Evolutionary conservation across 1,284 basidiomycete genomes (phyloP).

Genomic region (Ustilago bromivora): DNA sequence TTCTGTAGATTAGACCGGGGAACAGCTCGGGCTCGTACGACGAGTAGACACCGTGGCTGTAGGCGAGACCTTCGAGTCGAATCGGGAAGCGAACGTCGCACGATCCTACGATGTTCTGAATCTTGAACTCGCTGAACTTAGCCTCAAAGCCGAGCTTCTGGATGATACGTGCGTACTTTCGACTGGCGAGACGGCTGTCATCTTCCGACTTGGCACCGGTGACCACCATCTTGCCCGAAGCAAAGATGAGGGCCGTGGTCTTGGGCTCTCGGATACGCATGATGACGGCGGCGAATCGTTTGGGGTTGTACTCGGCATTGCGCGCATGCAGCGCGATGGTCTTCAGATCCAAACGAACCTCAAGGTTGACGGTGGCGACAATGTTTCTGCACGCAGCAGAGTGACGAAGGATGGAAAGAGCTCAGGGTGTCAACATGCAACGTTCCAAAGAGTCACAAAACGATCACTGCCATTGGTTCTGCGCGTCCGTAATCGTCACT

Average conservation of each 20-base stretch:
- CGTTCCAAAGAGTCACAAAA: constrained; percentile 12
- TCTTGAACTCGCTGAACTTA: constrained; percentile 99
- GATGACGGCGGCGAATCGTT: constrained; percentile 99
- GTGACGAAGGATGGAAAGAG: constrained; percentile 7
- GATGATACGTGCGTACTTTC: constrained; percentile 99
- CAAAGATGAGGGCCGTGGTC: constrained; percentile 99
- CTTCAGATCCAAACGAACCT: constrained; percentile 96
- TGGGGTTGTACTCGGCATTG: constrained; percentile 99
- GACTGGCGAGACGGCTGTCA: constrained; percentile 93
- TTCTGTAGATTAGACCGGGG: constrained; percentile 98
- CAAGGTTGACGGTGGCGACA: constrained; percentile 98
- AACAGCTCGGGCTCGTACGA: constrained; percentile 99
- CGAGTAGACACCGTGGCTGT: constrained; percentile 97
- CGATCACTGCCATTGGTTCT: neutral
- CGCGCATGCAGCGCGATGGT: constrained; percentile 97
- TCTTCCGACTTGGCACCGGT: constrained; percentile 99
- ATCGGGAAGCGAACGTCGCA: constrained; percentile 99
- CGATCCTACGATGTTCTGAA: constrained; percentile 95
- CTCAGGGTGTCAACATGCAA: constrained; percentile 27
- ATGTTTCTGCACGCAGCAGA: constrained; percentile 78
- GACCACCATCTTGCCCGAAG: constrained; percentile 99
- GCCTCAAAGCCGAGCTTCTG: constrained; percentile 99
- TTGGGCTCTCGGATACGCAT: constrained; percentile 99
- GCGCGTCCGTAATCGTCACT: neutral
- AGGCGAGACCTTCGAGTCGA: constrained; percentile 95